Evolutionary conservation across 2,329 filamentous ascomycete species (phyloP).

Genomic region (Sarocladium oryzae): DNA sequence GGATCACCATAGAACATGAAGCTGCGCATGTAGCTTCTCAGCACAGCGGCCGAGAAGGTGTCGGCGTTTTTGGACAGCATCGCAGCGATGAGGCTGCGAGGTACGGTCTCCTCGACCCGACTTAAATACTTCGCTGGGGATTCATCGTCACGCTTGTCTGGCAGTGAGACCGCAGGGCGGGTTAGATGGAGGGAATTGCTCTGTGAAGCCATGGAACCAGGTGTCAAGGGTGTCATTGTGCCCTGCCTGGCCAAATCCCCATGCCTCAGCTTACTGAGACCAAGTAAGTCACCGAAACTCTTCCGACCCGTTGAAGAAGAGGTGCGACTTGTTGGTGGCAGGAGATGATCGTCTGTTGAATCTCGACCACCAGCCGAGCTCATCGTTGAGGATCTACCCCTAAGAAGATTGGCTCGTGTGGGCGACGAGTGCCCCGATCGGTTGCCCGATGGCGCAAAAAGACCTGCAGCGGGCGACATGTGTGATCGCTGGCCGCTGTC

Average conservation of each 20-base stretch:
- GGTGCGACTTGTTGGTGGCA: conserved; percentile 62
- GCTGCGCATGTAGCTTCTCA: conserved; percentile 91
- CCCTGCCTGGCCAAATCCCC: conserved; percentile 68
- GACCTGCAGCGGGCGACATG: conserved; percentile 38
- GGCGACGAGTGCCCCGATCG: conserved; percentile 63
- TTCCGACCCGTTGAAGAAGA: conserved; percentile 88
- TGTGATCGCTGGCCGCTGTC: conserved; percentile 18
- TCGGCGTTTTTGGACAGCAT: conserved; percentile 83
- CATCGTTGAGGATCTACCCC: conserved; percentile 83
- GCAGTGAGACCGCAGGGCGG: conserved; percentile 64
- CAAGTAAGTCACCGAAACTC: conserved; percentile 87
- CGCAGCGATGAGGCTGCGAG: conserved; percentile 75
- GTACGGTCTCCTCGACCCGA: conserved; percentile 73
- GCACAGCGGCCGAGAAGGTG: conserved; percentile 71
- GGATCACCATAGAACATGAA: conserved; percentile 96
- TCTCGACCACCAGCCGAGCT: conserved; percentile 66
- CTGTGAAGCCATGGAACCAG: conserved; percentile 66
- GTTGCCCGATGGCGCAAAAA: conserved; percentile 33
- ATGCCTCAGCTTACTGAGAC: conserved; percentile 69
- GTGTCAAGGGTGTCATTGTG: conserved; percentile 62
- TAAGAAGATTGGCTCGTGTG: conserved; percentile 52
- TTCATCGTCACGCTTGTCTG: conserved; percentile 78
- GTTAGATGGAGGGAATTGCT: conserved; percentile 75
- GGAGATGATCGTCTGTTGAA: conserved; percentile 63
- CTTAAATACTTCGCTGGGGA: conserved; percentile 84